A percentile compares a stretch with the other conserved stretches of the same genome.
phyloP scores from a whole-genome alignment of 257 asterid genomes.

The Penstemon davidsonii region DNA sequence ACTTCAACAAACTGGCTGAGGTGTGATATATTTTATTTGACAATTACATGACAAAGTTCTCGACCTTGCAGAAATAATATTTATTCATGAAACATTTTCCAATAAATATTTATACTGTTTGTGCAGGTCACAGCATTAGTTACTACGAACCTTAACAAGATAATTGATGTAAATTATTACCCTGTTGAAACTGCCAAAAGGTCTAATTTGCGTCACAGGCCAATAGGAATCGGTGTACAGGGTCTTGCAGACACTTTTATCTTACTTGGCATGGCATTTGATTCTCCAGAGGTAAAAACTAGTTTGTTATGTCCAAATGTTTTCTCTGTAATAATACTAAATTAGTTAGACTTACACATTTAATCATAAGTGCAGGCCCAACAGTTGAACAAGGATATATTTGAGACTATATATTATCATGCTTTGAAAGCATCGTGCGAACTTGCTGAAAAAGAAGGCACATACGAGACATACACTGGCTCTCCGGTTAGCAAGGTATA shows the following conservation, averaged over 20 bases:
- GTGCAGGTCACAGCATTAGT: conserved; percentile 74
- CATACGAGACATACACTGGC: conserved; percentile 82
- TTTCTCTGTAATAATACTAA: background rate
- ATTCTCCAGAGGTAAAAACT: conserved; percentile 84
- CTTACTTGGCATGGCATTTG: conserved; percentile 97
- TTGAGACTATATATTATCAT: conserved; percentile 93
- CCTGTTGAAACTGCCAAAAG: conserved; percentile 92
- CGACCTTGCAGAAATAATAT: too few relatives aligned
- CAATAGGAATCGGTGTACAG: conserved; percentile 95
- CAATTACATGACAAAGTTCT: background rate
- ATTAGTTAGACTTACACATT: conserved; percentile 4
- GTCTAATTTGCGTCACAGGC: conserved; percentile 91
- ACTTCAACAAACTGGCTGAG: conserved; percentile 93
- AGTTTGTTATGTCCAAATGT: background rate
- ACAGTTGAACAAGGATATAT: conserved; percentile 87
- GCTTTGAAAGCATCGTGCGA: conserved; percentile 88
- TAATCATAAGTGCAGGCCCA: conserved; percentile 64
- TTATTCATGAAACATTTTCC: background rate
- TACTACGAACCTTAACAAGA: conserved; percentile 82
- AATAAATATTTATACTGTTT: conserved; percentile 5
- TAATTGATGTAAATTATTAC: conserved; percentile 81
- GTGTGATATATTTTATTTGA: conserved; percentile 36
- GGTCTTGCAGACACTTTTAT: conserved; percentile 97
- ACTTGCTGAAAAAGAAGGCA: conserved; percentile 71
- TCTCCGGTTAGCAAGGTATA: conserved; percentile 92